Conservation (phyloP, 139 green algal species). For the Astrephomene gubernaculifera region DNA sequence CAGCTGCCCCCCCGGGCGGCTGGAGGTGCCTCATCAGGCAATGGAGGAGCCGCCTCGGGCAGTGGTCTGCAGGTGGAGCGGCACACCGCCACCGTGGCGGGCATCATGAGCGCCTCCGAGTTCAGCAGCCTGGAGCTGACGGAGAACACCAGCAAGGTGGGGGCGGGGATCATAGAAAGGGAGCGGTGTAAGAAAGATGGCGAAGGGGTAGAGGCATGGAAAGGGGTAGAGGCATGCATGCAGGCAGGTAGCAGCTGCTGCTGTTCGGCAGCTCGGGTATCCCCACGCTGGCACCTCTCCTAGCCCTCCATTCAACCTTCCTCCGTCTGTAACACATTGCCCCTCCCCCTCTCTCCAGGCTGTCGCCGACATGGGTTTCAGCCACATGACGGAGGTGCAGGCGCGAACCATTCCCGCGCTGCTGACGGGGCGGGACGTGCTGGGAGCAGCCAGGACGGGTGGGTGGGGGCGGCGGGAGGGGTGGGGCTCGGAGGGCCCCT, state of each 20-base stretch:
- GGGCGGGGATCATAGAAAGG: too few species aligned
- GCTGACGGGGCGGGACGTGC: slow-evolving; percentile 91
- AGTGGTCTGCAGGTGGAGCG: slow-evolving; percentile 52
- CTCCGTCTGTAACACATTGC: not conserved
- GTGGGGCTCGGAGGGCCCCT: not conserved
- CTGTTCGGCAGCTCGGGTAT: too few species aligned
- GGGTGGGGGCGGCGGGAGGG: not conserved
- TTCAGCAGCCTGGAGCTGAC: slow-evolving; percentile 85
- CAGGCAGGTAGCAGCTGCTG: too few species aligned
- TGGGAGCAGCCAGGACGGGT: slow-evolving; percentile 93
- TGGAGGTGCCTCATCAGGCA: not conserved
- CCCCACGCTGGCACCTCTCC: not conserved
- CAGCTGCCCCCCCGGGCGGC: too few species aligned
- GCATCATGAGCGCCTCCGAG: slow-evolving; percentile 80
- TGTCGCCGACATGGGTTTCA: slow-evolving; percentile 85
- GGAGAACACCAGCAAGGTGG: slow-evolving; percentile 66
- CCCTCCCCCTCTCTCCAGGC: slow-evolving; percentile 38
- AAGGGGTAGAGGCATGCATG: too few species aligned
- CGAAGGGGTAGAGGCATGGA: too few species aligned
- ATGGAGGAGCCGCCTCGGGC: not conserved
- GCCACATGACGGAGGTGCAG: slow-evolving; percentile 96
- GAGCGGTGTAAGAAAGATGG: too few species aligned
- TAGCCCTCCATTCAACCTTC: too few species aligned
- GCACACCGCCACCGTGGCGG: slow-evolving; percentile 61
- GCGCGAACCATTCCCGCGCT: slow-evolving; percentile 93